Base-by-base conservation (phyloP, 2,329 filamentous ascomycete genomes). In the Penicillium thymicola region DNA sequence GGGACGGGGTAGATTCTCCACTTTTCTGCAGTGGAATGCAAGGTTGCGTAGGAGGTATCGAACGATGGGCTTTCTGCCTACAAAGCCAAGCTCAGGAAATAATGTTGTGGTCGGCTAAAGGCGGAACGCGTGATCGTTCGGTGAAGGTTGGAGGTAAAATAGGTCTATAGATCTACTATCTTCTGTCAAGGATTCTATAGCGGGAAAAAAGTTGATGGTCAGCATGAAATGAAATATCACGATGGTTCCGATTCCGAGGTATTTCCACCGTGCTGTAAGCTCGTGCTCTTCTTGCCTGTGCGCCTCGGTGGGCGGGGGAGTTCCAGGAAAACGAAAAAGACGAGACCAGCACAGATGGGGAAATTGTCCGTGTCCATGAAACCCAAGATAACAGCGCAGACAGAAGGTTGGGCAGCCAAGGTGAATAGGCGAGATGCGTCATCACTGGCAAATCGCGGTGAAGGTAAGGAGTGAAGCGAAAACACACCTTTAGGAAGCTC, bases 21-120 rank as follows among this genome's bases (percentile, higher is more conserved):
- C 54, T 61, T 54, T 46, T 54, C 52, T 59, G 44, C 59, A 57
- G 59, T 55, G 60, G 47, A 62, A 62, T 60, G 59, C 58, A 48
- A 54, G 59, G 51, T 46, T 55, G 55, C 54, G 55, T 54, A 51
- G 49, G 40, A 43, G 34, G 40, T 48, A 41, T 28, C 42, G 28
- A 55, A 10, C 30, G 47, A 30, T 41, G 21, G 23, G 13, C 37
- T 51, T 44, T 51, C 48, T 36, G 49, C 28, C 38, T 21, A 21
- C 21, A 30, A 34, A 42, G 16, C 32, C 37, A 25, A 49, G 52
- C 52, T 47, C 52, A 27, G 27, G 18, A 30, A 40, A 50, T 54
- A 27, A 54, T 55, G 45, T 54, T 54, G 51, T 46, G 49, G 49
- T 55, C 58, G 60, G 57, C 36, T 59, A 53, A 37, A 54, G 53